Conservation (phyloP, 495 filamentous ascomycete species). For the Xylaria intraflava region DNA sequence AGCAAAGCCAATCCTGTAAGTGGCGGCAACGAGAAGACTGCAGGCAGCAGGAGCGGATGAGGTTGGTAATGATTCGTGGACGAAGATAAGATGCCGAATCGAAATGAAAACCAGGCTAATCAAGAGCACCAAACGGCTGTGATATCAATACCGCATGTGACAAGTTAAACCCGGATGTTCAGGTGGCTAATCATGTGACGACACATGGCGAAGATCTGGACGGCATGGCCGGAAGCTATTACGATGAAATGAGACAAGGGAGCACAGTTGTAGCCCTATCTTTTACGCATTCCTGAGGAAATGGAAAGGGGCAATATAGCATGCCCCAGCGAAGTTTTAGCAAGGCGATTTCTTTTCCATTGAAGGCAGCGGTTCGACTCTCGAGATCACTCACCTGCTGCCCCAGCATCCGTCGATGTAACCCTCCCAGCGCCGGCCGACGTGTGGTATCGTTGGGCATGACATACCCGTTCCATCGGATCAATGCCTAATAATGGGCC, state of each 20-base stretch:
- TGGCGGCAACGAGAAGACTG: constrained; percentile 1
- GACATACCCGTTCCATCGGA: neutral
- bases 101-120: neutral
- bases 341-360: neutral
- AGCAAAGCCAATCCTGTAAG: constrained; percentile 1
- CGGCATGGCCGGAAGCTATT: neutral
- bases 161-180: neutral
- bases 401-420: constrained; percentile 1
- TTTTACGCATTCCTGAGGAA: neutral
- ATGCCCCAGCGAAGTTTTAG: neutral
- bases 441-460: constrained; percentile 2
- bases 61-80: constrained; percentile 4
- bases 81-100: constrained; percentile 5
- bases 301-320: neutral
- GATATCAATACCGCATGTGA: neutral
- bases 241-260: neutral
- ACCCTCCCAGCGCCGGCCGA: neutral
- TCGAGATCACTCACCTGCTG: neutral
- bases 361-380: neutral
- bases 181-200: neutral
- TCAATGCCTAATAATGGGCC: neutral
- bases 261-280: neutral
- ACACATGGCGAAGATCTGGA: neutral
- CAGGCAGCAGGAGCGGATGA: neutral
- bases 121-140: neutral